A percentile compares a stretch with the other conserved stretches of the same genome.
These are phyloP conservation scores for Citrullus amarus DNA, from an alignment of 306 rosid species.

Conservation along the genomic window DNA sequence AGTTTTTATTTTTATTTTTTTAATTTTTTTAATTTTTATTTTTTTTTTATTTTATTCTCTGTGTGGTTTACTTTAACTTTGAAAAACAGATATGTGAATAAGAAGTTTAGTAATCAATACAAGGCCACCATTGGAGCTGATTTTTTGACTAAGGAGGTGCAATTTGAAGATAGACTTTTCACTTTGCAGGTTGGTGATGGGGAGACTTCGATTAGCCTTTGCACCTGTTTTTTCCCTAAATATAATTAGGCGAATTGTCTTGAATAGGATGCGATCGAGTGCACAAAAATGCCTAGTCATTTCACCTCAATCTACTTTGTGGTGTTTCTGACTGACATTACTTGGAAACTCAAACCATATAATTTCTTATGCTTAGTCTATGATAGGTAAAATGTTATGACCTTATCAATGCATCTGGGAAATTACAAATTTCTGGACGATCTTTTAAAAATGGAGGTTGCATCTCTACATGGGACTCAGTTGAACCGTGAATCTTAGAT, in stretches of 20 bases:
- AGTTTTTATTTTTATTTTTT: neutral
- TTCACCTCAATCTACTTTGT: neutral
- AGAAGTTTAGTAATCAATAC: constrained; percentile 96
- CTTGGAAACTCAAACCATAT: neutral
- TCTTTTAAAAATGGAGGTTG: neutral
- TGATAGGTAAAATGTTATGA: neutral
- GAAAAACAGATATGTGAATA: constrained; percentile 74
- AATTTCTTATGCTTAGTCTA: neutral
- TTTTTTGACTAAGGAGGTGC: constrained; percentile 93
- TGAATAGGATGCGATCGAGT: neutral
- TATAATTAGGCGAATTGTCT: neutral
- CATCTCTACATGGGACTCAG: neutral
- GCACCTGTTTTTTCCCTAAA: neutral
- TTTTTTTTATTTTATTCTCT: neutral
- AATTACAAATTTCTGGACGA: neutral
- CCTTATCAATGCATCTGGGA: neutral
- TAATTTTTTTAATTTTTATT: too few species aligned
- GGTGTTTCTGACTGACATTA: neutral
- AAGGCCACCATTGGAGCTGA: constrained; percentile 99
- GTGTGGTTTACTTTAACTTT: constrained; percentile 23
- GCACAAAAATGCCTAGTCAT: neutral
- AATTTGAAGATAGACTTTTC: constrained; percentile 96
- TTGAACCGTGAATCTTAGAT: neutral
- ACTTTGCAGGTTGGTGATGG: constrained; percentile 65
- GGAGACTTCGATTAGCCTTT: neutral